These are phyloP conservation scores for Gamsiella multidivaricata DNA, from an alignment of 192 early-diverging fungal genomes.

Conservation along the genomic window DNA sequence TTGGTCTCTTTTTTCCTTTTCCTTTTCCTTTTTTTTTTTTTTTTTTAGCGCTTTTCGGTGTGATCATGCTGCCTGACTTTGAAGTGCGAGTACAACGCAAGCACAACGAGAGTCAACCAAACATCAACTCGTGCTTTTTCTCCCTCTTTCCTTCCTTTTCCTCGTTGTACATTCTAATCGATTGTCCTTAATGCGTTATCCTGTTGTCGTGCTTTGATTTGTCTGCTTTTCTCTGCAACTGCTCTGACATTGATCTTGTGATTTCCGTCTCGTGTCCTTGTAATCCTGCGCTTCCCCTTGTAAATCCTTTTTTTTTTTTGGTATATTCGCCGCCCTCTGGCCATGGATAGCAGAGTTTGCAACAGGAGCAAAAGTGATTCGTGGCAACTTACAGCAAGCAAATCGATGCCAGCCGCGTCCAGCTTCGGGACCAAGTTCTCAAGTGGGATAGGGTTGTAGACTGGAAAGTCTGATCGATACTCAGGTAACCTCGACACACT, in stretches of 20 bases:
- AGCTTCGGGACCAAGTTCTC: constrained; percentile 86
- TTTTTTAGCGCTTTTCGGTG: neutral
- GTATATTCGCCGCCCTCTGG: neutral
- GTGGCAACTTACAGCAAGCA: constrained; percentile 71
- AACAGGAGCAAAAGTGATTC: neutral
- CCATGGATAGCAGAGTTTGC: neutral
- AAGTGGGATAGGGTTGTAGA: constrained; percentile 76
- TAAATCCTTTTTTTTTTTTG: too few species aligned
- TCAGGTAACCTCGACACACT: constrained; percentile 87
- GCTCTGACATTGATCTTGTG: neutral
- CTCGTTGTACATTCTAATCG: neutral
- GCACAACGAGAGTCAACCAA: too few species aligned
- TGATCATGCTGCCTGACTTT: neutral
- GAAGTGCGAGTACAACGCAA: too few species aligned
- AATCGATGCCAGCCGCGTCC: constrained; percentile 84
- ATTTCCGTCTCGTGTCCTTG: neutral
- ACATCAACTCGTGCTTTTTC: too few species aligned
- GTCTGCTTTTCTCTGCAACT: neutral
- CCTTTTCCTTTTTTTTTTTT: neutral
- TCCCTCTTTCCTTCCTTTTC: too few species aligned
- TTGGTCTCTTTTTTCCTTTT: neutral
- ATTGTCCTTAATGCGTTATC: too few species aligned
- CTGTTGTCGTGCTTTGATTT: neutral
- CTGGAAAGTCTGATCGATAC: constrained; percentile 85
- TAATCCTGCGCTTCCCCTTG: neutral